phyloP scores from a whole-genome alignment of 2,329 filamentous ascomycete species.

The Pseudovirgaria hyperparasitica region DNA sequence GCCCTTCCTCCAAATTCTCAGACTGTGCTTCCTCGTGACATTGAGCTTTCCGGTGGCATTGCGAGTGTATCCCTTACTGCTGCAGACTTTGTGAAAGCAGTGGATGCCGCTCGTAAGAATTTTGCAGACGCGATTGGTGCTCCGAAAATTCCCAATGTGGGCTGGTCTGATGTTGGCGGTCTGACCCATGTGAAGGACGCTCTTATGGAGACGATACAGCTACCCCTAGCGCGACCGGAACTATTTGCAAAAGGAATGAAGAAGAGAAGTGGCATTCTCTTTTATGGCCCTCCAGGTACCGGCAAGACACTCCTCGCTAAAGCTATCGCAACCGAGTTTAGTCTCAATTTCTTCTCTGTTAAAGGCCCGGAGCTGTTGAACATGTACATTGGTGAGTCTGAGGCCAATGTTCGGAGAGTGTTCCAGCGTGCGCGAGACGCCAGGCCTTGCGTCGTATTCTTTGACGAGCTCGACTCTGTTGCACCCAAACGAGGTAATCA shows the following conservation, averaged over 20 bases:
- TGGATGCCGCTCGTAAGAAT: slow-evolving; percentile 92
- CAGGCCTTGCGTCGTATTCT: slow-evolving; percentile 81
- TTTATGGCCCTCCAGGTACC: slow-evolving; percentile 83
- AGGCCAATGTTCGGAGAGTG: slow-evolving; percentile 80
- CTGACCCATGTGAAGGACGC: slow-evolving; percentile 90
- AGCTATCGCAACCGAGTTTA: slow-evolving; percentile 87
- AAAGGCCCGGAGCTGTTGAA: slow-evolving; percentile 86
- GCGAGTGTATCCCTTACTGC: slow-evolving; percentile 67
- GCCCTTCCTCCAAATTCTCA: slow-evolving; percentile 18
- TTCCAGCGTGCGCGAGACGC: slow-evolving; percentile 82
- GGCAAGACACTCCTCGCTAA: slow-evolving; percentile 89
- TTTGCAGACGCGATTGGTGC: slow-evolving; percentile 96
- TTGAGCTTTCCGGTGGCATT: slow-evolving; percentile 78
- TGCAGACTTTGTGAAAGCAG: slow-evolving; percentile 78
- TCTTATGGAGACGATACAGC: slow-evolving; percentile 91
- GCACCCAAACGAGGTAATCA: slow-evolving; percentile 95
- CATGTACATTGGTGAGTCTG: slow-evolving; percentile 93
- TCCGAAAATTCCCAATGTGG: slow-evolving; percentile 94
- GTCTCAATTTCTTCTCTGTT: slow-evolving; percentile 87
- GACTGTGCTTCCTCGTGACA: slow-evolving; percentile 58
- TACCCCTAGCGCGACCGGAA: slow-evolving; percentile 82
- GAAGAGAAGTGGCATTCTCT: slow-evolving; percentile 86
- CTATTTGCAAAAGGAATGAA: slow-evolving; percentile 97
- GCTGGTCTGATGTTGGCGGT: slow-evolving; percentile 92
- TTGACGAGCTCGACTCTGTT: slow-evolving; percentile 85